Evolutionary conservation across 305 asterid species (phyloP).

Genomic region (Solanum chacoense): DNA sequence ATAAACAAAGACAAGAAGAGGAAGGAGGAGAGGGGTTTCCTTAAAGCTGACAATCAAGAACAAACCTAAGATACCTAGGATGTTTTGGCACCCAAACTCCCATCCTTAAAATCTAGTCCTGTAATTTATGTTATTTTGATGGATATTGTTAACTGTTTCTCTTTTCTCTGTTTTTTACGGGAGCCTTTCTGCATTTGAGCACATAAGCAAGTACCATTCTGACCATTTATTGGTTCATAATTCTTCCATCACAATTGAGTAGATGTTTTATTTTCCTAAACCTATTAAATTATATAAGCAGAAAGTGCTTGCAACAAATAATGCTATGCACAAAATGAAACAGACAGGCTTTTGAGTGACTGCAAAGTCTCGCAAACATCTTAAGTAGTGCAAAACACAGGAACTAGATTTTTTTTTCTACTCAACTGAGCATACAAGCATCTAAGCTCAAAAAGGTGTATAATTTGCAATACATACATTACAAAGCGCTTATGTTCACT

Average conservation of each 20-base stretch:
- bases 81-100: not conserved
- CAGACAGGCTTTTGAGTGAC: not conserved
- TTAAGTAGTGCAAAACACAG: not conserved
- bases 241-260: not conserved
- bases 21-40: not conserved
- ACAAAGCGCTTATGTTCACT: constrained; percentile 85
- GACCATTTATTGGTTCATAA: not conserved
- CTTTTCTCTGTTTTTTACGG: not conserved
- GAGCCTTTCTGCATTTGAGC: not conserved
- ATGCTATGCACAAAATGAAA: not conserved
- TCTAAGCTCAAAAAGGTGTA: not conserved
- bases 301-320: not conserved
- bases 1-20: not conserved
- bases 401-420: not conserved
- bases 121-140: not conserved
- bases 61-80: not conserved
- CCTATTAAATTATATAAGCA: not conserved
- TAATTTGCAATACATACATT: constrained; percentile 31
- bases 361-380: not conserved
- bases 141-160: not conserved
- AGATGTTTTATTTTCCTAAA: not conserved
- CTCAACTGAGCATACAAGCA: not conserved
- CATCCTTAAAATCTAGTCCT: not conserved
- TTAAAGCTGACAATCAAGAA: not conserved
- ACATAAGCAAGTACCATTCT: not conserved